A percentile compares a stretch with the other conserved stretches of the same genome.
Conservation (phyloP, 805 yeast genomes). For the Barnettozyma siamensis region DNA sequence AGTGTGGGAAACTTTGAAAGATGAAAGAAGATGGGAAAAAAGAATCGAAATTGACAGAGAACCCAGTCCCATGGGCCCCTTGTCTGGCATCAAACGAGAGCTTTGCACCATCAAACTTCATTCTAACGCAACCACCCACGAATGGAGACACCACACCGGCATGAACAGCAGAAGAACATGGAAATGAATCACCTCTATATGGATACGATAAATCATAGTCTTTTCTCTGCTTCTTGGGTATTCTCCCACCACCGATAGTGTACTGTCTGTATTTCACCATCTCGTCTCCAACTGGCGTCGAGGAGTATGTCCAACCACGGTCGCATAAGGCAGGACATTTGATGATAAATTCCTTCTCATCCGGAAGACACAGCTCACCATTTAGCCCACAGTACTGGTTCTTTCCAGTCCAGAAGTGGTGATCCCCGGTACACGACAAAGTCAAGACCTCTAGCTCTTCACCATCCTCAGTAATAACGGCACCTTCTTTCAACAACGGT, state of each 20-base stretch:
- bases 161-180: conserved; percentile 88
- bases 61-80: conserved; percentile 49
- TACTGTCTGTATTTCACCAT: conserved; percentile 65
- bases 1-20: conserved; percentile 41
- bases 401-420: conserved; percentile 66
- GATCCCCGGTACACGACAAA: conserved; percentile 43
- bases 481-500: conserved; percentile 4
- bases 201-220: conserved; percentile 41
- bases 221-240: conserved; percentile 9
- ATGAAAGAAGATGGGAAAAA: conserved; percentile 71
- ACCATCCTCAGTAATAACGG: conserved; percentile 1
- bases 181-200: conserved; percentile 82
- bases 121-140: conserved; percentile 72
- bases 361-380: conserved; percentile 33
- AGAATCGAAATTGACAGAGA: conserved; percentile 51
- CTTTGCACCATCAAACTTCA: conserved; percentile 52
- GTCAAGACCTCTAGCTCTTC: conserved; percentile 21
- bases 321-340: conserved; percentile 90
- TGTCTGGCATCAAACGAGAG: conserved; percentile 38
- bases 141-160: conserved; percentile 71
- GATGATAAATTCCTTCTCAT: conserved; percentile 49
- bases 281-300: conserved; percentile 66
- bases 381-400: conserved; percentile 71
- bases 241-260: conserved; percentile 69
- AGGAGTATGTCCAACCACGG: conserved; percentile 68